Evolutionary conservation across 176 grass and related monocot species (phyloP).

Genomic region (Hyparrhenia diplandra): DNA sequence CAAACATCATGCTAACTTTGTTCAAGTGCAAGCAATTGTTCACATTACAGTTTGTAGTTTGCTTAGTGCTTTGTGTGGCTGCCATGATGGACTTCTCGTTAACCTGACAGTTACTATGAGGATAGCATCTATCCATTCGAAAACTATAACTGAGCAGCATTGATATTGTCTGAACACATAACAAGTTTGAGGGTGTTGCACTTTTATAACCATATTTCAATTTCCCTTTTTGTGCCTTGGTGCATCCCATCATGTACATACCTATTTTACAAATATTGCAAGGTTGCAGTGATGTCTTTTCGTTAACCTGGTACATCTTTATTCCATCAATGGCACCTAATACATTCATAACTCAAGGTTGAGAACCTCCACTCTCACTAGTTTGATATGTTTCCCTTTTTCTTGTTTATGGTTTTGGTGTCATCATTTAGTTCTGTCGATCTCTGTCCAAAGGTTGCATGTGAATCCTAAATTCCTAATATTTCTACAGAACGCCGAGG

Average conservation of each 20-base stretch:
- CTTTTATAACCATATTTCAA: not conserved
- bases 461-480: not conserved
- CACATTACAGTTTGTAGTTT: not conserved
- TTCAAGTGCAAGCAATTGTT: not conserved
- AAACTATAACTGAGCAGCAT: not conserved
- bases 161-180: not conserved
- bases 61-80: not conserved
- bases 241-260: not conserved
- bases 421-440: not conserved
- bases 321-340: constrained; percentile 32
- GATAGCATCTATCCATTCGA: constrained; percentile 21
- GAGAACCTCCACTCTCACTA: constrained; percentile 14
- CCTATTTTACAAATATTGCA: not conserved
- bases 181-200: not conserved
- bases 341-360: constrained; percentile 35
- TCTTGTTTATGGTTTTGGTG: not conserved
- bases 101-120: constrained; percentile 36
- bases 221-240: not conserved
- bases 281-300: constrained; percentile 41
- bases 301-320: constrained; percentile 37
- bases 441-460: not conserved
- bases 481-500: not conserved
- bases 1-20: not conserved
- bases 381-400: not conserved
- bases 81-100: constrained; percentile 45